Evolutionary conservation across 805 yeast species (phyloP).

Genomic region (Lachancea sp.): DNA sequence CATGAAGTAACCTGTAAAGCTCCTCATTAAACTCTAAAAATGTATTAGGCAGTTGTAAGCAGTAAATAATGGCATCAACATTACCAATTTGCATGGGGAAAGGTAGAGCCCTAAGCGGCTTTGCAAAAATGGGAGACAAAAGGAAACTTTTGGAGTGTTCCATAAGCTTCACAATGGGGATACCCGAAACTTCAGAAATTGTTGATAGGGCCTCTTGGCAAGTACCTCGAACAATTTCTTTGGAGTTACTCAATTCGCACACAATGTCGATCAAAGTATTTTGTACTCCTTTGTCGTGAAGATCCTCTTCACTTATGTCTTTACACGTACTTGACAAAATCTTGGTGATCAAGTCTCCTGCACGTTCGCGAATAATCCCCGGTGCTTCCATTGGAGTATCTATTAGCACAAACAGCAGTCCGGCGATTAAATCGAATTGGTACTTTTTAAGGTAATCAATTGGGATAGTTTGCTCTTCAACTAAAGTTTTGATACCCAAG

Average conservation of each 20-base stretch:
- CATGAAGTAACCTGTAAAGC: constrained; percentile 72
- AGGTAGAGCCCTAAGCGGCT: constrained; percentile 93
- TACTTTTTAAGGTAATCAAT: constrained; percentile 65
- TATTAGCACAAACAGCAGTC: constrained; percentile 81
- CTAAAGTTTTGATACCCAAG: constrained; percentile 67
- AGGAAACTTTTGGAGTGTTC: constrained; percentile 77
- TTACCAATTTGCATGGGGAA: constrained; percentile 99
- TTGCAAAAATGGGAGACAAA: constrained; percentile 90
- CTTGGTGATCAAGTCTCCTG: constrained; percentile 58
- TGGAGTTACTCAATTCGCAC: constrained; percentile 87
- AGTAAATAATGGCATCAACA: constrained; percentile 93
- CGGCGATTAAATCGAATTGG: constrained; percentile 78
- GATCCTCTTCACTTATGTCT: constrained; percentile 52
- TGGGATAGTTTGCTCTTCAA: constrained; percentile 63
- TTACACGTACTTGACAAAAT: constrained; percentile 61
- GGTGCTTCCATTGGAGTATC: constrained; percentile 91
- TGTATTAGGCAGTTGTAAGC: constrained; percentile 72
- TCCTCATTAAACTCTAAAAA: constrained; percentile 87
- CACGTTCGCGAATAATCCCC: constrained; percentile 62
- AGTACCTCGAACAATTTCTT: constrained; percentile 71
- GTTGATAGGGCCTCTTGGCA: constrained; percentile 64
- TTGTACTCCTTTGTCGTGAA: constrained; percentile 63
- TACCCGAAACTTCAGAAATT: constrained; percentile 62
- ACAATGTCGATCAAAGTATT: constrained; percentile 84
- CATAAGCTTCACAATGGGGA: constrained; percentile 68